A percentile compares a stretch with the other conserved stretches of the same genome.
These are phyloP conservation scores for Pulveroboletus sp. DNA, from an alignment of 768 basidiomycete genomes.

Conservation along the genomic window DNA sequence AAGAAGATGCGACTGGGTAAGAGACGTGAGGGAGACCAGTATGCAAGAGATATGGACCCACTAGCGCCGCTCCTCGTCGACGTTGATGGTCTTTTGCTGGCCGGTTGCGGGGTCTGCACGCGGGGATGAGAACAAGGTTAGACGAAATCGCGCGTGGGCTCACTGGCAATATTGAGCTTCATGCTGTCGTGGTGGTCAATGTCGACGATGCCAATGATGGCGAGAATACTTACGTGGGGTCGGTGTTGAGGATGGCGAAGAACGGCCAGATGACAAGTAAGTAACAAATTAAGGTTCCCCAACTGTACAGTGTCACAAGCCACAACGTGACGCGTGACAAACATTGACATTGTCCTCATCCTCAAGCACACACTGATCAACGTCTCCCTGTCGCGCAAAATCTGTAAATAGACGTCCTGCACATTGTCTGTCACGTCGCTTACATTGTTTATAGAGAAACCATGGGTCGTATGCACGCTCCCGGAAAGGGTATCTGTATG, in stretches of 20 bases:
- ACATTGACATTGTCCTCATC: slow-evolving; percentile 25
- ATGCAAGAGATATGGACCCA: slow-evolving; percentile 35
- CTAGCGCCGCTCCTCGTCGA: slow-evolving; percentile 89
- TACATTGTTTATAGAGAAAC: slow-evolving; percentile 32
- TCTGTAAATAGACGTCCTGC: slow-evolving; percentile 32
- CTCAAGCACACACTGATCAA: slow-evolving; percentile 7
- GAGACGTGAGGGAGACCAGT: neutral
- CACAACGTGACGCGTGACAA: slow-evolving; percentile 32
- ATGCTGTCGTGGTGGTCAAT: slow-evolving; percentile 46
- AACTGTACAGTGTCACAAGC: slow-evolving; percentile 54
- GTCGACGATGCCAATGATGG: neutral
- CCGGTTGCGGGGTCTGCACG: slow-evolving; percentile 88
- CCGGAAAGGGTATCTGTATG: slow-evolving; percentile 99
- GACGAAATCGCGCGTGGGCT: slow-evolving; percentile 29
- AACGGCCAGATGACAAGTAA: slow-evolving; percentile 12
- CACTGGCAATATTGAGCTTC: slow-evolving; percentile 98
- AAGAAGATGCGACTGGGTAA: slow-evolving; percentile 80
- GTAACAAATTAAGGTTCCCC: slow-evolving; percentile 51
- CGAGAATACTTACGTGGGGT: slow-evolving; percentile 21
- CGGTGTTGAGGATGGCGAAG: slow-evolving; percentile 21
- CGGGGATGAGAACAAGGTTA: slow-evolving; percentile 12
- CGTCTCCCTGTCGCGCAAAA: slow-evolving; percentile 24
- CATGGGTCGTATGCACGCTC: slow-evolving; percentile 99
- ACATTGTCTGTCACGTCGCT: slow-evolving; percentile 11
- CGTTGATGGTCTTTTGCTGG: slow-evolving; percentile 91